A percentile compares a stretch with the other conserved stretches of the same genome.
phyloP scores from a whole-genome alignment of 805 yeast genomes.

The Sugiyamaella marilandica region DNA sequence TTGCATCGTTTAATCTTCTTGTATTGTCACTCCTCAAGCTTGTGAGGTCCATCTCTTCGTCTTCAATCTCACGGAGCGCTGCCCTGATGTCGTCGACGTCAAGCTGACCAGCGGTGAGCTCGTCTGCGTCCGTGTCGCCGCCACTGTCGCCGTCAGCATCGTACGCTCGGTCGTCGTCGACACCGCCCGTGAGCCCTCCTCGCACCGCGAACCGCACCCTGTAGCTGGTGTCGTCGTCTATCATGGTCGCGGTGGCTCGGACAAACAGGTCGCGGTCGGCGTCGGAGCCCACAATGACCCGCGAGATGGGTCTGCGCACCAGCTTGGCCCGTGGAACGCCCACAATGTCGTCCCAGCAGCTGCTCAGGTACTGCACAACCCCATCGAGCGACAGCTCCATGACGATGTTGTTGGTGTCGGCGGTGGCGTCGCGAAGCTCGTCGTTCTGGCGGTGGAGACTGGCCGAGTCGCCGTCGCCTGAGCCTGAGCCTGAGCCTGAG shows the following conservation, averaged over 20 bases:
- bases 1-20: no score
- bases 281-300: constrained; percentile 58
- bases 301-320: constrained; percentile 52
- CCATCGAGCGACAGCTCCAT: constrained; percentile 81
- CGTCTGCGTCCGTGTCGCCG: constrained; percentile 3
- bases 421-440: constrained; percentile 26
- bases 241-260: constrained; percentile 67
- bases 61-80: not conserved
- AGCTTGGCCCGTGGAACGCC: constrained; percentile 50
- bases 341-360: constrained; percentile 64
- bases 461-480: not conserved
- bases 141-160: constrained; percentile 8
- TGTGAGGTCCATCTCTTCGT: not conserved
- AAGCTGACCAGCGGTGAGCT: not conserved
- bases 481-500: not conserved
- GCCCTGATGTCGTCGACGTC: not conserved
- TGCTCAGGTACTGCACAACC: constrained; percentile 65
- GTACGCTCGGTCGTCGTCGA: not conserved
- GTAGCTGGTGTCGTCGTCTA: constrained; percentile 67
- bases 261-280: constrained; percentile 64
- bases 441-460: constrained; percentile 30
- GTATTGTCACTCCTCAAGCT: no score
- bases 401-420: constrained; percentile 49
- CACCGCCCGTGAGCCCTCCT: constrained; percentile 5
- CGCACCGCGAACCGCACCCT: constrained; percentile 64